Conservation (phyloP, 768 basidiomycete species). For the Dacryopinax primogenitus region DNA sequence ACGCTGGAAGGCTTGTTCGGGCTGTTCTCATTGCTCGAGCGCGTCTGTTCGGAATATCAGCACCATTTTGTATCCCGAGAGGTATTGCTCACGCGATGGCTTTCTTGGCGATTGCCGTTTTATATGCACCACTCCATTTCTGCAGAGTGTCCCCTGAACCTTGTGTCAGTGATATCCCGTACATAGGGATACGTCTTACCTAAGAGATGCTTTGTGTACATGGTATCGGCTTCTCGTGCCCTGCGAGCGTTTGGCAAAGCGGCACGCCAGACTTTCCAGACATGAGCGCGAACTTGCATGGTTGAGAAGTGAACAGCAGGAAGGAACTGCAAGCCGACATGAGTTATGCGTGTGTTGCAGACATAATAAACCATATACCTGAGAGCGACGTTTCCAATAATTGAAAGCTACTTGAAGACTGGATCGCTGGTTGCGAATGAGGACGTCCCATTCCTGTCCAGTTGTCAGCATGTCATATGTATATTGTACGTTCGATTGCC, state of each 20-base stretch:
- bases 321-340: constrained; percentile 39
- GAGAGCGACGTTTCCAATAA: constrained; percentile 12
- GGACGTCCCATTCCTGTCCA: constrained; percentile 11
- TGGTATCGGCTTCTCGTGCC: constrained; percentile 51
- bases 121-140: constrained; percentile 56
- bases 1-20: not conserved
- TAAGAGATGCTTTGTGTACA: constrained; percentile 41
- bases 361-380: not conserved
- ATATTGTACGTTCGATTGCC: not conserved
- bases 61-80: not conserved
- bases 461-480: not conserved
- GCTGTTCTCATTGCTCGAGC: not conserved
- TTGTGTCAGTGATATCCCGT: not conserved
- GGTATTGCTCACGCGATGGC: constrained; percentile 63
- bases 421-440: constrained; percentile 2
- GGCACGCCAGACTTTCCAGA: constrained; percentile 53
- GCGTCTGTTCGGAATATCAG: not conserved
- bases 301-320: constrained; percentile 71
- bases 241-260: constrained; percentile 59
- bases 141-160: constrained; percentile 41
- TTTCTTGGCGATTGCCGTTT: constrained; percentile 58
- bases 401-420: constrained; percentile 11
- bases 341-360: not conserved
- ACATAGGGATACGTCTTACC: constrained; percentile 33
- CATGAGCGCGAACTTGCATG: constrained; percentile 43